Conservation (phyloP, 1,284 basidiomycete genomes). For the Termitomyces sp. region DNA sequence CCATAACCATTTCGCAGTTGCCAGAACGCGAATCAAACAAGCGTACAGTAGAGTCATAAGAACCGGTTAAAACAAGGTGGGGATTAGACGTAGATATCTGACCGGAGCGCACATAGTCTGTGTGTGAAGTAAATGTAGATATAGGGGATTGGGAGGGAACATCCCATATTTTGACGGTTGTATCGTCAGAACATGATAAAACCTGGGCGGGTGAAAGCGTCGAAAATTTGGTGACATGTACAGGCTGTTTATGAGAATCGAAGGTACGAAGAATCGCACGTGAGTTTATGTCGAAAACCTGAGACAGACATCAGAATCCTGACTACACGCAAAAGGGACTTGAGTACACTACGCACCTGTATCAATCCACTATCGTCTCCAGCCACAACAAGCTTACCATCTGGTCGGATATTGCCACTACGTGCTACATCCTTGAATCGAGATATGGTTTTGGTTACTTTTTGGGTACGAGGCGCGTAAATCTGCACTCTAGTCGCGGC, state of each 20-base stretch:
- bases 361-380: conserved; percentile 93
- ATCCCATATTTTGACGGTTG: conserved; percentile 93
- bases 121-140: conserved; percentile 78
- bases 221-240: conserved; percentile 94
- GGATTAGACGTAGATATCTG: conserved; percentile 82
- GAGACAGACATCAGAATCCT: conserved; percentile 14
- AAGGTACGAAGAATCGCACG: conserved; percentile 92
- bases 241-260: conserved; percentile 90
- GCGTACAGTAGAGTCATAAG: conserved; percentile 90
- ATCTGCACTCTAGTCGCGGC: conserved; percentile 93
- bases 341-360: conserved; percentile 70
- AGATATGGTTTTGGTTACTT: conserved; percentile 93
- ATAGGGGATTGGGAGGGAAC: conserved; percentile 85
- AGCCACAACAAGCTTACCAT: conserved; percentile 93
- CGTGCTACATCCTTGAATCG: conserved; percentile 96
- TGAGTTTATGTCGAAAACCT: conserved; percentile 95
- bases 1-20: conserved; percentile 81
- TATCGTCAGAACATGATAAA: conserved; percentile 95
- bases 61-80: conserved; percentile 85
- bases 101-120: conserved; percentile 94
- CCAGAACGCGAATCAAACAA: conserved; percentile 87
- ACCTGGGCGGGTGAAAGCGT: conserved; percentile 76
- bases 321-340: background rate
- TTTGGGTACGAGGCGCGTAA: conserved; percentile 93
- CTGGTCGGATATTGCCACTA: conserved; percentile 81